Conservation (phyloP, 1,284 basidiomycete species). For the Anthracocystis panici-leucophaei region DNA sequence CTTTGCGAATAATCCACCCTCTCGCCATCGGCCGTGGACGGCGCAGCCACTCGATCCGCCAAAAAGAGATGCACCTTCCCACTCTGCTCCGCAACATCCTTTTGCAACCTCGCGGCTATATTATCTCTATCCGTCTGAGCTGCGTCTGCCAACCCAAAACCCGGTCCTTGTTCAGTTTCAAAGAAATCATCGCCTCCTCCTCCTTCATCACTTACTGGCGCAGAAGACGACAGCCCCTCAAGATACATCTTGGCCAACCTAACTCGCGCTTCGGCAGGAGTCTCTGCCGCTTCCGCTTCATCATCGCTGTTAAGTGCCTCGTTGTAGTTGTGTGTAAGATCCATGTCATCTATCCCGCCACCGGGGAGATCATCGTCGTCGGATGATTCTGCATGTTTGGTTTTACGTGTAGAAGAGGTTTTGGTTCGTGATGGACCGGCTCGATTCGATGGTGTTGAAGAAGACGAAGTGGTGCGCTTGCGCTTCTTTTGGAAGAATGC, state of each 20-base stretch:
- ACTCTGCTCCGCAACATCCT: constrained; percentile 60
- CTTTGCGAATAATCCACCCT: not conserved
- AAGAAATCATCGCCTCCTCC: constrained; percentile 45
- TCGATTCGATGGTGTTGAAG: constrained; percentile 3
- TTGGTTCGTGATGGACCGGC: constrained; percentile 33
- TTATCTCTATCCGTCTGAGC: constrained; percentile 92
- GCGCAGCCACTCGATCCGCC: constrained; percentile 57
- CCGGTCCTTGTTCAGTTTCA: constrained; percentile 71
- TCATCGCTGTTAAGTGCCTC: constrained; percentile 46
- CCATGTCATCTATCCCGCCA: constrained; percentile 58
- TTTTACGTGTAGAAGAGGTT: constrained; percentile 17
- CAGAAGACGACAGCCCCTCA: constrained; percentile 75
- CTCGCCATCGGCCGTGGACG: not conserved
- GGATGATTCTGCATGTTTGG: constrained; percentile 29
- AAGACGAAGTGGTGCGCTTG: constrained; percentile 50
- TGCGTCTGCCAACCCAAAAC: constrained; percentile 77
- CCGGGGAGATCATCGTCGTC: constrained; percentile 35
- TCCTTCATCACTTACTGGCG: not conserved
- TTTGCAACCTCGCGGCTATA: constrained; percentile 85
- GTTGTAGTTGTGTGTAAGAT: constrained; percentile 58
- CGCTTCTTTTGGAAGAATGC: constrained; percentile 70
- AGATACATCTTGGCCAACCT: constrained; percentile 91
- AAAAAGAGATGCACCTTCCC: constrained; percentile 83
- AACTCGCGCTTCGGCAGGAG: constrained; percentile 91
- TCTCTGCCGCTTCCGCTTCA: constrained; percentile 73